phyloP scores from a whole-genome alignment of 2,329 filamentous ascomycete genomes.

The Sphaerulina vaccinii region DNA sequence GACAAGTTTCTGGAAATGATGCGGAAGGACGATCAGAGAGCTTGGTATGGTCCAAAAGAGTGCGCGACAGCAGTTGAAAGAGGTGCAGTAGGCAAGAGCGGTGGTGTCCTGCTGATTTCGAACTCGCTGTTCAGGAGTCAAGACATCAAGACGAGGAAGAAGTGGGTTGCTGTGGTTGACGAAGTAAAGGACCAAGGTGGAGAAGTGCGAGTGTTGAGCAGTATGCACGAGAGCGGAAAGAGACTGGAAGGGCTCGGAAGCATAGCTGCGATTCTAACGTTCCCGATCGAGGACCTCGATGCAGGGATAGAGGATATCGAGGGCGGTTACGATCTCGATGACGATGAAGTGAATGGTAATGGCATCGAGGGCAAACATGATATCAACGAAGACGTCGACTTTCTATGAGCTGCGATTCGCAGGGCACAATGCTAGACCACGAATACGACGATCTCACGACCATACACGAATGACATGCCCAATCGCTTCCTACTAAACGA shows the following conservation, averaged over 20 bases:
- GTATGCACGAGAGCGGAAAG: slow-evolving; percentile 89
- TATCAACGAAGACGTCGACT: slow-evolving; percentile 25
- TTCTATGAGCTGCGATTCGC: slow-evolving; percentile 20
- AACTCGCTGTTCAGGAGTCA: slow-evolving; percentile 84
- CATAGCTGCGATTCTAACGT: slow-evolving; percentile 87
- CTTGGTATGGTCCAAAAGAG: slow-evolving; percentile 84
- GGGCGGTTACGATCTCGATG: slow-evolving; percentile 23
- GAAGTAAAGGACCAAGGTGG: slow-evolving; percentile 80
- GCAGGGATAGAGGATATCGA: slow-evolving; percentile 42
- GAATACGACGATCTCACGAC: not conserved
- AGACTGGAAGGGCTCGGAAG: slow-evolving; percentile 79
- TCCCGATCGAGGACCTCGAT: slow-evolving; percentile 82
- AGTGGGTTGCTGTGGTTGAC: slow-evolving; percentile 84
- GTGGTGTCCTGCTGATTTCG: slow-evolving; percentile 80
- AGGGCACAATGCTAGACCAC: slow-evolving; percentile 4
- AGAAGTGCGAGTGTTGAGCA: slow-evolving; percentile 84
- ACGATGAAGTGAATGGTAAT: slow-evolving; percentile 9
- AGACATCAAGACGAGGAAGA: slow-evolving; percentile 70
- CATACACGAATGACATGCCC: too few relatives aligned
- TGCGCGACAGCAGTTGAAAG: slow-evolving; percentile 80
- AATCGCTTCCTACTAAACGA: too few relatives aligned
- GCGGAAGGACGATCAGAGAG: slow-evolving; percentile 79
- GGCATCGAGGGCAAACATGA: slow-evolving; percentile 26
- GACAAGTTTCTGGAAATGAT: slow-evolving; percentile 78
- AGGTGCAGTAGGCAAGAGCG: slow-evolving; percentile 83